Evolutionary conservation across 2,329 filamentous ascomycete genomes (phyloP).

Genomic region (Xylariales sp.): DNA sequence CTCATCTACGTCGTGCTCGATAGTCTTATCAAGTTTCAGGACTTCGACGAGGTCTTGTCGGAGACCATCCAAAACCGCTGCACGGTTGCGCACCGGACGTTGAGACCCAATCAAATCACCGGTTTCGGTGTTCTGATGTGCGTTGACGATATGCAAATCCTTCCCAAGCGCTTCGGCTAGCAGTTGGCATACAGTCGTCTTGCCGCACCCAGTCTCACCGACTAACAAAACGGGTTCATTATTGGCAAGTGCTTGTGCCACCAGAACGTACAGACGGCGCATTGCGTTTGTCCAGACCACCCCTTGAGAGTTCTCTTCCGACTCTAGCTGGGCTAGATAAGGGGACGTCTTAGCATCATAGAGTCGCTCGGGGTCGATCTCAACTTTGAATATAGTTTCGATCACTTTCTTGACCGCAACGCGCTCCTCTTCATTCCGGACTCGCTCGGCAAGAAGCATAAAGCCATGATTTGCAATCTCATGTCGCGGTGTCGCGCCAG

Average conservation of each 20-base stretch:
- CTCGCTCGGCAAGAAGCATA: conserved; percentile 92
- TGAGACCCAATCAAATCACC: conserved; percentile 96
- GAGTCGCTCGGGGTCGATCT: conserved; percentile 67
- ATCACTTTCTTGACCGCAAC: conserved; percentile 80
- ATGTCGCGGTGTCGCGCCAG: conserved; percentile 43
- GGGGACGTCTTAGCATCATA: conserved; percentile 61
- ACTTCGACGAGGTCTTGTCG: conserved; percentile 52
- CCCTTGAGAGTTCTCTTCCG: conserved; percentile 48
- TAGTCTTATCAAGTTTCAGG: conserved; percentile 37
- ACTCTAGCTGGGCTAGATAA: conserved; percentile 46
- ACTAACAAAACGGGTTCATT: conserved; percentile 93
- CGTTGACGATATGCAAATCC: conserved; percentile 84
- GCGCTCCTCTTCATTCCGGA: conserved; percentile 85
- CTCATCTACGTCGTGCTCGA: conserved; percentile 43
- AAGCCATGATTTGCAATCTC: conserved; percentile 90
- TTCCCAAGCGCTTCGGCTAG: conserved; percentile 75
- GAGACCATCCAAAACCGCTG: conserved; percentile 64
- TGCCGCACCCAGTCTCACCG: conserved; percentile 95
- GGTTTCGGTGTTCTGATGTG: conserved; percentile 97
- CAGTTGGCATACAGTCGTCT: conserved; percentile 93
- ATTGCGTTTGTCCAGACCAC: conserved; percentile 96
- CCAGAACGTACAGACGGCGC: conserved; percentile 83
- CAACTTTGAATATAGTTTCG: conserved; percentile 84
- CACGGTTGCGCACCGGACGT: conserved; percentile 80
- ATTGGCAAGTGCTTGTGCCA: conserved; percentile 79